phyloP scores from a whole-genome alignment of 495 filamentous ascomycete genomes.

The Cairneyella variabilis region DNA sequence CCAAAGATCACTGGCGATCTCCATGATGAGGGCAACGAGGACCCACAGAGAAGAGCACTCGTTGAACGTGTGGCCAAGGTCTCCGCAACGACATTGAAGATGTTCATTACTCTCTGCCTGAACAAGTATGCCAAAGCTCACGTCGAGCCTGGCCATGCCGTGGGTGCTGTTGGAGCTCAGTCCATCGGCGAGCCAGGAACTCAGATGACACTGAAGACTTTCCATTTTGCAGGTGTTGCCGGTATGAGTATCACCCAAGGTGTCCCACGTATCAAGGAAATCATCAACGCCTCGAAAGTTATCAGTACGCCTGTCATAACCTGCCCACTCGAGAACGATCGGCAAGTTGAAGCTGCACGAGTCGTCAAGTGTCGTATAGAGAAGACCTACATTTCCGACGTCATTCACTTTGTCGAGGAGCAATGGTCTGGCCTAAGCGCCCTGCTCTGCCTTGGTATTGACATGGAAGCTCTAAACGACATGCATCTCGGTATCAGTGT shows the following conservation, averaged over 20 bases:
- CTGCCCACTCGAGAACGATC: slow-evolving; percentile 71
- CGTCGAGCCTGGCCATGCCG: slow-evolving; percentile 90
- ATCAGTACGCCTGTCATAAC: slow-evolving; percentile 94
- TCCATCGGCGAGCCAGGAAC: slow-evolving; percentile 98
- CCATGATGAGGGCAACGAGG: slow-evolving; percentile 14
- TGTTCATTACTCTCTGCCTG: slow-evolving; percentile 80
- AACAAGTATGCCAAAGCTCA: slow-evolving; percentile 85
- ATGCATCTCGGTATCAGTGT: slow-evolving; percentile 73
- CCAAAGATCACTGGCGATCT: slow-evolving; percentile 3
- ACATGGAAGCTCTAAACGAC: slow-evolving; percentile 68
- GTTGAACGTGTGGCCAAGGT: slow-evolving; percentile 77
- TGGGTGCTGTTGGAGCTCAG: slow-evolving; percentile 96
- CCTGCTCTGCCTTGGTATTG: slow-evolving; percentile 71
- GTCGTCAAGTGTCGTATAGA: slow-evolving; percentile 90
- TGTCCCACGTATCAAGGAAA: slow-evolving; percentile 99
- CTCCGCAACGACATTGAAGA: slow-evolving; percentile 62
- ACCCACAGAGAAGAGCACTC: slow-evolving; percentile 35
- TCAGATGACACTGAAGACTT: slow-evolving; percentile 99
- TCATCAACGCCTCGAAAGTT: slow-evolving; percentile 91
- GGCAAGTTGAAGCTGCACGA: slow-evolving; percentile 67
- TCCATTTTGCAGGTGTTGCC: slow-evolving; percentile 99
- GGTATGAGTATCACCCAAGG: slow-evolving; percentile 98
- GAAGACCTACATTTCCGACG: slow-evolving; percentile 74
- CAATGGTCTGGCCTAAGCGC: slow-evolving; percentile 72
- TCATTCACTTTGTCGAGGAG: slow-evolving; percentile 75